Conservation (phyloP, 345 rosid genomes). For the Hibiscus trionum region DNA sequence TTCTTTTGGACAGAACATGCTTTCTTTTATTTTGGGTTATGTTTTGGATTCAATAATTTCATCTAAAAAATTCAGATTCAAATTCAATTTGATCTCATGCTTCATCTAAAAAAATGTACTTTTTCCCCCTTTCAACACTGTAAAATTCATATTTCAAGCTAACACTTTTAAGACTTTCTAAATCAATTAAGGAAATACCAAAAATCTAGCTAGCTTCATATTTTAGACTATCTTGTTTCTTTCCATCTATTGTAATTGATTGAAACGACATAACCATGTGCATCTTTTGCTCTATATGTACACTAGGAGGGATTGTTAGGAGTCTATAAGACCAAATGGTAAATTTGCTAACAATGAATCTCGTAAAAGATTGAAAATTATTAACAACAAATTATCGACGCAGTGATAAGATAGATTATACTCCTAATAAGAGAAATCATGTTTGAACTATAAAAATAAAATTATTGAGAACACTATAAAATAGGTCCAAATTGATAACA, state of each 20-base stretch:
- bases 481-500: too few relatives aligned
- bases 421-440: too few relatives aligned
- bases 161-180: neutral
- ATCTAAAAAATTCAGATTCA: neutral
- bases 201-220: neutral
- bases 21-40: neutral
- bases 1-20: neutral
- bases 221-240: neutral
- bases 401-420: too few relatives aligned
- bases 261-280: neutral
- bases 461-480: too few relatives aligned
- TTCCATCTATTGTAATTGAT: neutral
- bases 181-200: neutral
- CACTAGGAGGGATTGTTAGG: too few relatives aligned
- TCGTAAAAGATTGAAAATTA: too few relatives aligned
- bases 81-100: neutral
- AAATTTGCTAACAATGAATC: too few relatives aligned
- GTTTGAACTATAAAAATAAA: too few relatives aligned
- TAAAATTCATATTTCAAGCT: neutral
- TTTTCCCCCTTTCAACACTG: neutral
- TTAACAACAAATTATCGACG: too few relatives aligned
- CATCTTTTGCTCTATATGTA: too few relatives aligned
- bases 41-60: neutral
- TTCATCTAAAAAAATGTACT: neutral
- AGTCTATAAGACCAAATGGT: too few relatives aligned